Conservation (phyloP, 2,329 filamentous ascomycete species). For the Pestalotiopsis sp. region DNA sequence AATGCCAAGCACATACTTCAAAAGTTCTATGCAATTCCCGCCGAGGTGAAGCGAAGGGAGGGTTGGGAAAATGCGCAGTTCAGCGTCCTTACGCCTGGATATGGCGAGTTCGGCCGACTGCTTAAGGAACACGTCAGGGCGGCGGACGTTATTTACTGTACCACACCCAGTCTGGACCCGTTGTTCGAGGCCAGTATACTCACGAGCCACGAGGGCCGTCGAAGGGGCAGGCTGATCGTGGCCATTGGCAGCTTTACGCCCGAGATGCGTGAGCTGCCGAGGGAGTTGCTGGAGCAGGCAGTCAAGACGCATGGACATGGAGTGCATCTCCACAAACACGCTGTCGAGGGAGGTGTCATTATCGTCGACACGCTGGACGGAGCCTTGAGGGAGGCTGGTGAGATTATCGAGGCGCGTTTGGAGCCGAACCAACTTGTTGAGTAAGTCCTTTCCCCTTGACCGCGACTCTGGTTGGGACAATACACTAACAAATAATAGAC, state of each 20-base stretch:
- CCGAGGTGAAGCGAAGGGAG: constrained; percentile 50
- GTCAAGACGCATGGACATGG: constrained; percentile 45
- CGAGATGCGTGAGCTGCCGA: constrained; percentile 81
- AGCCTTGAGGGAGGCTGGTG: constrained; percentile 80
- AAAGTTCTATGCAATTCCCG: constrained; percentile 46
- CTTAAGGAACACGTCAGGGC: constrained; percentile 70
- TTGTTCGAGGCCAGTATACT: constrained; percentile 76
- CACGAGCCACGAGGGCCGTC: constrained; percentile 69
- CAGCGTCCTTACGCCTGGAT: constrained; percentile 66
- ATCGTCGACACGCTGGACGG: constrained; percentile 79
- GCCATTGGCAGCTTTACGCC: constrained; percentile 71
- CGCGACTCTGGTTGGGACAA: neutral
- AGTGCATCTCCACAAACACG: constrained; percentile 68
- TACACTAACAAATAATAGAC: constrained; percentile 35
- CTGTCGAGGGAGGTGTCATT: constrained; percentile 64
- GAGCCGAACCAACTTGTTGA: constrained; percentile 79
- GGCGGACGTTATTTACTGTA: constrained; percentile 85
- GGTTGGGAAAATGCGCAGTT: constrained; percentile 71
- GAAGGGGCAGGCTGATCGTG: constrained; percentile 71
- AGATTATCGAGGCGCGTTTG: constrained; percentile 79
- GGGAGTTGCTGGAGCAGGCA: constrained; percentile 70
- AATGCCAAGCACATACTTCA: constrained; percentile 54
- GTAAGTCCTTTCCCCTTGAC: constrained; percentile 38
- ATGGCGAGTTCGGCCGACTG: constrained; percentile 67
- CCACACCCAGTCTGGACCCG: constrained; percentile 73